Evolutionary conservation across 2,329 filamentous ascomycete genomes (phyloP).

Genomic region (Cyanodermella asteris): DNA sequence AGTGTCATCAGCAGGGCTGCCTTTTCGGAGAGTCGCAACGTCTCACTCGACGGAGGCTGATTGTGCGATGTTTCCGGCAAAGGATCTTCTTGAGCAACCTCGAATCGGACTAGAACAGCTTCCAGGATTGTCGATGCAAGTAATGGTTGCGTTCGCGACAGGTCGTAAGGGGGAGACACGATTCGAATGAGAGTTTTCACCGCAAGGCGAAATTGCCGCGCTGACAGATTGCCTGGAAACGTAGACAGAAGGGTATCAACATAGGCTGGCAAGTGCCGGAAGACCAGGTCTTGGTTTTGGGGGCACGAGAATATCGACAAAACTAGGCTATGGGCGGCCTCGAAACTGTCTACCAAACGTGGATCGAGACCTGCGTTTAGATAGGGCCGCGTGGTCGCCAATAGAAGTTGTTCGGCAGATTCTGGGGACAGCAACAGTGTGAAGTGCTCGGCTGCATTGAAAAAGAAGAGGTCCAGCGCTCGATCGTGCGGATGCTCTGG

Average conservation of each 20-base stretch:
- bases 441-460: conserved; percentile 71
- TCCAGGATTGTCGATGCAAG: conserved; percentile 67
- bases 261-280: conserved; percentile 58
- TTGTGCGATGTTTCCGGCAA: conserved; percentile 15
- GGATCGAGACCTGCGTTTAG: conserved; percentile 38
- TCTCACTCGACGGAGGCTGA: conserved; percentile 12
- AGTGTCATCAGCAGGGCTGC: conserved; percentile 54
- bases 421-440: conserved; percentile 44
- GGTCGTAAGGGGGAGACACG: conserved; percentile 54
- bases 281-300: conserved; percentile 48
- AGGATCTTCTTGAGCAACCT: conserved; percentile 29
- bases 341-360: conserved; percentile 50
- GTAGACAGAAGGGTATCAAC: conserved; percentile 56
- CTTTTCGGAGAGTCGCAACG: conserved; percentile 46
- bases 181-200: conserved; percentile 71
- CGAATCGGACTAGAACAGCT: conserved; percentile 45
- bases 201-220: conserved; percentile 70
- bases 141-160: conserved; percentile 50
- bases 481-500: conserved; percentile 45
- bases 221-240: conserved; percentile 57
- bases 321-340: conserved; percentile 65
- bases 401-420: conserved; percentile 48
- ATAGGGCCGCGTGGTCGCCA: conserved; percentile 54
- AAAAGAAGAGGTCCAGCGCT: conserved; percentile 65
- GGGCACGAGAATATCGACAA: conserved; percentile 64